Percentiles rank a stretch among this genome's conserved stretches.
phyloP scores from a whole-genome alignment of 164 flowering plant species.

The Liriodendron chinense region DNA sequence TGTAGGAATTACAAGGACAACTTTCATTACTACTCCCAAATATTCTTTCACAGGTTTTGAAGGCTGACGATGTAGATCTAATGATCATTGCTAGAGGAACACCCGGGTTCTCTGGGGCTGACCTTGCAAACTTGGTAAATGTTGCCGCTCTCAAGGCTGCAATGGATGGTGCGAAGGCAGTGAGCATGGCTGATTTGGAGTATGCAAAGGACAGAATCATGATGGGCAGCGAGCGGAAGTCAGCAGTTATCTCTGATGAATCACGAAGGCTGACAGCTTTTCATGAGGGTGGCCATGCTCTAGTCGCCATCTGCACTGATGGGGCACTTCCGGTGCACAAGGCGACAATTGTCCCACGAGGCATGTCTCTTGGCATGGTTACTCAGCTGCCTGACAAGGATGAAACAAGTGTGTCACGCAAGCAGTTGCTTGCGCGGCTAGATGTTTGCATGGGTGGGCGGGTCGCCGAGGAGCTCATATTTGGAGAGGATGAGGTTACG shows the following conservation, averaged over 20 bases:
- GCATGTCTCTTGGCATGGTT: slow-evolving; percentile 90
- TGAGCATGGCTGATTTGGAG: slow-evolving; percentile 78
- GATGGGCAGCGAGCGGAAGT: slow-evolving; percentile 94
- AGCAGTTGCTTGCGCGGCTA: slow-evolving; percentile 90
- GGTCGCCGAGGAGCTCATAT: slow-evolving; percentile 95
- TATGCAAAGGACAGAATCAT: slow-evolving; percentile 80
- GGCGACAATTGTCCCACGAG: slow-evolving; percentile 90
- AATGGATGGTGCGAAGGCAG: slow-evolving; percentile 88
- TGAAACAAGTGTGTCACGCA: slow-evolving; percentile 72
- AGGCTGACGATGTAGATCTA: slow-evolving; percentile 92
- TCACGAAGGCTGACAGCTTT: slow-evolving; percentile 78
- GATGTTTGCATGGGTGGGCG: slow-evolving; percentile 97
- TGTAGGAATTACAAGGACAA: too few relatives aligned
- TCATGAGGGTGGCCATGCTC: slow-evolving; percentile 97
- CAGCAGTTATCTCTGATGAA: slow-evolving; percentile 89
- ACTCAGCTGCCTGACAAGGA: slow-evolving; percentile 82
- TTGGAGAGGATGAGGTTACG: slow-evolving; percentile 88
- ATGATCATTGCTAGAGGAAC: slow-evolving; percentile 95
- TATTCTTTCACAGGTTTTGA: slow-evolving; percentile 51
- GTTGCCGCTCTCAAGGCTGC: slow-evolving; percentile 92
- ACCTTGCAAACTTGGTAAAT: slow-evolving; percentile 89
- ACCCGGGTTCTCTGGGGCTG: slow-evolving; percentile 86
- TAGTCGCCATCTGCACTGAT: slow-evolving; percentile 87
- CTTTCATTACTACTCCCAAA: neutral
- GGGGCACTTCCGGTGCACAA: slow-evolving; percentile 95